A percentile compares a stretch with the other conserved stretches of the same genome.
Evolutionary conservation across 1,139 yeast species (phyloP).

Genomic region (Torulaspora globosa): DNA sequence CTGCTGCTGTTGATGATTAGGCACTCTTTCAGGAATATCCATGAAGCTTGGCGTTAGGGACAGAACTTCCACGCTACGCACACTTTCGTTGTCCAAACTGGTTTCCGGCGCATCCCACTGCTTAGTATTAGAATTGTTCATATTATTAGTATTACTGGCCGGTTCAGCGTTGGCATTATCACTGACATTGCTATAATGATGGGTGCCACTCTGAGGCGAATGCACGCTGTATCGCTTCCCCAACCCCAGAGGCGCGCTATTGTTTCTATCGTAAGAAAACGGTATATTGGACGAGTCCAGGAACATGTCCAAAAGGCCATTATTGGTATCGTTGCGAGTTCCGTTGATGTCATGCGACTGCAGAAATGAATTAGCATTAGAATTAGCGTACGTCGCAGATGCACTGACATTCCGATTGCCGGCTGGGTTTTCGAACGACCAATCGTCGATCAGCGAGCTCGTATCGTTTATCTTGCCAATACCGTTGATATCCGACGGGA

Average conservation of each 20-base stretch:
- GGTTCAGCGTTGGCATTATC: constrained; percentile 1
- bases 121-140: constrained; percentile 5
- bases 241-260: constrained; percentile 4
- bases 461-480: constrained; percentile 35
- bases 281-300: constrained; percentile 30
- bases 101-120: constrained; percentile 15
- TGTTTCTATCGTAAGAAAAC: constrained; percentile 21
- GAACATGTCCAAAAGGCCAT: constrained; percentile 43
- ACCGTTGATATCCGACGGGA: constrained; percentile 36
- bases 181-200: constrained; percentile 8
- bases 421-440: constrained; percentile 16
- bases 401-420: constrained; percentile 6
- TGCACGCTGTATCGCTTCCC: constrained; percentile 8
- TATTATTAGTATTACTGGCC: constrained; percentile 6
- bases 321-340: constrained; percentile 3
- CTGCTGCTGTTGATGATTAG: constrained; percentile 10
- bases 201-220: constrained; percentile 8
- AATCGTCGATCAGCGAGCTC: constrained; percentile 18
- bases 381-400: constrained; percentile 5
- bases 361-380: constrained; percentile 1
- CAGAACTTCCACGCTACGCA: constrained; percentile 38
- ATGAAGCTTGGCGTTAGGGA: constrained; percentile 40
- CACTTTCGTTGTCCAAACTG: constrained; percentile 26
- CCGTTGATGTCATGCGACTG: constrained; percentile 5
- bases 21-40: constrained; percentile 36